Conservation (phyloP, 108 stramenopile genomes). For the Skeletonema grethae region DNA sequence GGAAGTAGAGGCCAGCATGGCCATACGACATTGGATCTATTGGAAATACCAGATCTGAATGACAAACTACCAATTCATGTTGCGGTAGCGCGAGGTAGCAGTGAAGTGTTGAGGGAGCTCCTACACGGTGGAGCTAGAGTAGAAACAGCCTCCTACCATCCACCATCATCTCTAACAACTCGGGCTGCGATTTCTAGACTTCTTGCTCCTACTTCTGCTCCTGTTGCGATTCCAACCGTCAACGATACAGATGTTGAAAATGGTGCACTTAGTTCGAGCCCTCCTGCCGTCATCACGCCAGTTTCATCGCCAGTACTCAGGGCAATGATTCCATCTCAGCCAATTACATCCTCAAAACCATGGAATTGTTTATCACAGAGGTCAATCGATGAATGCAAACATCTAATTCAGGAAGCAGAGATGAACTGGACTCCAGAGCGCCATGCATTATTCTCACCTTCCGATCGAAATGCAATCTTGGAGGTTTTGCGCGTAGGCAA, state of each 20-base stretch:
- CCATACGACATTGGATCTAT: constrained; percentile 36
- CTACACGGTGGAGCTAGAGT: constrained; percentile 77
- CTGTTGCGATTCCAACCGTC: constrained; percentile 30
- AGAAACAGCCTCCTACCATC: constrained; percentile 54
- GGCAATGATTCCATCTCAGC: constrained; percentile 80
- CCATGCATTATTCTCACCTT: constrained; percentile 77
- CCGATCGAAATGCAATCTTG: constrained; percentile 73
- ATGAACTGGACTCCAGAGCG: constrained; percentile 77
- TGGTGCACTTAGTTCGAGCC: constrained; percentile 8
- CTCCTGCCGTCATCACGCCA: constrained; percentile 50
- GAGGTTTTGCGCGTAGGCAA: constrained; percentile 82
- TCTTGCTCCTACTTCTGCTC: constrained; percentile 6
- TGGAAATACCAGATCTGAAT: constrained; percentile 83
- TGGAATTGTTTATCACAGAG: constrained; percentile 89
- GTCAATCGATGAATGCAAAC: constrained; percentile 79
- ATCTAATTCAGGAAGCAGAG: constrained; percentile 74
- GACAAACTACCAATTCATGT: constrained; percentile 86
- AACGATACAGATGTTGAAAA: constrained; percentile 1
- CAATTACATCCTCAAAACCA: constrained; percentile 80
- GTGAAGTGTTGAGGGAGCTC: constrained; percentile 77
- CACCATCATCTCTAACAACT: constrained; percentile 24
- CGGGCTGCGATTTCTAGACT: constrained; percentile 16
- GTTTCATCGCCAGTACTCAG: constrained; percentile 82
- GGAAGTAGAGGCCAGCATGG: constrained; percentile 15
- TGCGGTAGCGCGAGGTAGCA: constrained; percentile 82